Evolutionary conservation across 1,284 basidiomycete genomes (phyloP), one percentile per base, ranked within the genome.

Genomic region (Phellinidium pouzarii): DNA sequence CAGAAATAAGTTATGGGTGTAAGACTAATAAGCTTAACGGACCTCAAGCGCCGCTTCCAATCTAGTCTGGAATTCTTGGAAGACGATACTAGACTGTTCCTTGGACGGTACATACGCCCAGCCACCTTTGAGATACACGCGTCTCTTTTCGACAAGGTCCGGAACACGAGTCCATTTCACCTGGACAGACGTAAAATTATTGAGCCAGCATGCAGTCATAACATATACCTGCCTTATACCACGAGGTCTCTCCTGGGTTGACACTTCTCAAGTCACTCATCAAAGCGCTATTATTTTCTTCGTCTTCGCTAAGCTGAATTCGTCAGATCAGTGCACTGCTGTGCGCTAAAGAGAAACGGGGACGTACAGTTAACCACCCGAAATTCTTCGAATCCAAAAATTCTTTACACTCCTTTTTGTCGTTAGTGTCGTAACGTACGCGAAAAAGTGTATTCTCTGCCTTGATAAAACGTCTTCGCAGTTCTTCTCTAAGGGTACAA

Each of bases 131-230:
- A 99, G 72, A 57, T 89, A 84, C 1, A 98, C 91, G 50, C 76
- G 78, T n/a, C 96, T 76, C 64, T 79, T 83, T 59, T 88, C 88
- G 5, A 99, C 85, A 3, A 99, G 78, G 65, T 98, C 94, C 2
- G 92, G 91, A 2, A 99, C 95, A 50, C 86, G 82, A 3, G 87
- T 93, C 96, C 96, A 99, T 64, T 68, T 74, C 19, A 81, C 79
- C 78, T 80, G 51, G 12, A 14, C 31, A 19, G 38, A 19, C 34
- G n/a, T 44, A 20, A 25, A 34, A 31, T 38, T 40, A 40, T 12
- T 38, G n/a, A 48, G 8, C 12, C 23, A 26, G 44, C 27, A 47
- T 29, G 42, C 4, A 11, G 41, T 26, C 9, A 11, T 23, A 23
- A 22, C n/a, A 3, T 38, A 37, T 12, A n/a, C 45, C 45, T 36